These are phyloP conservation scores for Polysphondylium violaceum DNA, from an alignment of 78 protist species.

Conservation along the genomic window DNA sequence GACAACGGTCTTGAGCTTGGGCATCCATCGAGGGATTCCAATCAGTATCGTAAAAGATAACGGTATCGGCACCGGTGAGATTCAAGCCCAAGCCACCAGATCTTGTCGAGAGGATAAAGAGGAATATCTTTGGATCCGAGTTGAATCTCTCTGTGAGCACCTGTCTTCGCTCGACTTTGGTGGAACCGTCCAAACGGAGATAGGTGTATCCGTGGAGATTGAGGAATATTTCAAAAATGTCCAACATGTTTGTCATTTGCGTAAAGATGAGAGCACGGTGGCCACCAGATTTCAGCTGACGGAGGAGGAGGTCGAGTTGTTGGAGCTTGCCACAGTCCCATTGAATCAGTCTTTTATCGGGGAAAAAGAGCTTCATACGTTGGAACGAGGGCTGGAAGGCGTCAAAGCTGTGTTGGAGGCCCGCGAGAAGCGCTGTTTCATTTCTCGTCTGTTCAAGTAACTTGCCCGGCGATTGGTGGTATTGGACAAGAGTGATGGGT, in stretches of 20 bases:
- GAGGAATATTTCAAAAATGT: slow-evolving; percentile 95
- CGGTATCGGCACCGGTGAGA: slow-evolving; percentile 98
- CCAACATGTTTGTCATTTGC: slow-evolving; percentile 96
- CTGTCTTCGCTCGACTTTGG: slow-evolving; percentile 92
- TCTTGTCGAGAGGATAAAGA: slow-evolving; percentile 95
- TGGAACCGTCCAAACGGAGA: slow-evolving; percentile 97
- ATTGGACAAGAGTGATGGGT: slow-evolving; percentile 22
- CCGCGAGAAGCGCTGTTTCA: background rate
- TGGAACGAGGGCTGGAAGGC: slow-evolving; percentile 26
- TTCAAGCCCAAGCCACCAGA: slow-evolving; percentile 98
- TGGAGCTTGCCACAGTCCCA: slow-evolving; percentile 98
- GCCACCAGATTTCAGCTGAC: slow-evolving; percentile 78
- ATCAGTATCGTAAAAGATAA: slow-evolving; percentile 97
- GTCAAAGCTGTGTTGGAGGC: background rate
- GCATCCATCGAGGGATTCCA: slow-evolving; percentile 98
- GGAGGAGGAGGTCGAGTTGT: slow-evolving; percentile 81
- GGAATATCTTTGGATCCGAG: slow-evolving; percentile 80
- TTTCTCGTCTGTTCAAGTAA: background rate
- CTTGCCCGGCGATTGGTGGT: slow-evolving; percentile 46
- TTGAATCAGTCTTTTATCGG: slow-evolving; percentile 94
- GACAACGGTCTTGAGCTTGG: slow-evolving; percentile 98
- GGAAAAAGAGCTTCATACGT: slow-evolving; percentile 86
- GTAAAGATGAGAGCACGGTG: slow-evolving; percentile 92
- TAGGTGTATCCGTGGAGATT: slow-evolving; percentile 88
- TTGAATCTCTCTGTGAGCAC: slow-evolving; percentile 93